These are phyloP conservation scores for Alternaria conjuncta DNA, from an alignment of 2,329 filamentous ascomycete species.

Conservation along the genomic window DNA sequence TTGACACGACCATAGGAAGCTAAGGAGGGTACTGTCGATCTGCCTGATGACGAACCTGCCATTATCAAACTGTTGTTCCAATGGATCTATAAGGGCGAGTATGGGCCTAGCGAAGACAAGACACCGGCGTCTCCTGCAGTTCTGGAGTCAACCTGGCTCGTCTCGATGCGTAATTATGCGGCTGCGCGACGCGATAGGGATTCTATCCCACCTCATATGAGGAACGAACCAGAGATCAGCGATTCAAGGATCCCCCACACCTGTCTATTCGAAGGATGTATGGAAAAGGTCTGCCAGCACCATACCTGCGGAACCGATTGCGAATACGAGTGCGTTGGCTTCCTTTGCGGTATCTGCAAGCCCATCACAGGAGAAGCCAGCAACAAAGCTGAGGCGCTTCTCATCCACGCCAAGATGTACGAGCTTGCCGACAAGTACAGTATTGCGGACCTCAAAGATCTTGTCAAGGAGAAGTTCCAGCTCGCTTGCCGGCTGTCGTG, in stretches of 20 bases:
- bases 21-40: background rate
- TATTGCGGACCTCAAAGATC: background rate
- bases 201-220: too few relatives aligned
- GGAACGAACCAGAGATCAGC: too few relatives aligned
- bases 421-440: constrained; percentile 1
- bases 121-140: too few relatives aligned
- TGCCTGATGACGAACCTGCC: background rate
- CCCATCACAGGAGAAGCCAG: too few relatives aligned
- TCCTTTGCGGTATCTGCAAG: too few relatives aligned
- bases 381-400: background rate
- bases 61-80: background rate
- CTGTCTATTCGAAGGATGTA: too few relatives aligned
- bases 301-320: background rate
- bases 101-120: too few relatives aligned
- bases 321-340: fast-evolving
- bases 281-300: too few relatives aligned
- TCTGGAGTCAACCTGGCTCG: too few relatives aligned
- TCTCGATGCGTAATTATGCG: too few relatives aligned
- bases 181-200: too few relatives aligned
- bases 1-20: background rate
- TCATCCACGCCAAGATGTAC: background rate
- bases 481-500: background rate
- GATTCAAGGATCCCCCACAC: too few relatives aligned
- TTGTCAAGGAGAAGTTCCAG: background rate
- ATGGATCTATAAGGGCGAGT: background rate